Base-by-base conservation (phyloP, 768 basidiomycete genomes). In the Phlebiopsis flavidoalba region DNA sequence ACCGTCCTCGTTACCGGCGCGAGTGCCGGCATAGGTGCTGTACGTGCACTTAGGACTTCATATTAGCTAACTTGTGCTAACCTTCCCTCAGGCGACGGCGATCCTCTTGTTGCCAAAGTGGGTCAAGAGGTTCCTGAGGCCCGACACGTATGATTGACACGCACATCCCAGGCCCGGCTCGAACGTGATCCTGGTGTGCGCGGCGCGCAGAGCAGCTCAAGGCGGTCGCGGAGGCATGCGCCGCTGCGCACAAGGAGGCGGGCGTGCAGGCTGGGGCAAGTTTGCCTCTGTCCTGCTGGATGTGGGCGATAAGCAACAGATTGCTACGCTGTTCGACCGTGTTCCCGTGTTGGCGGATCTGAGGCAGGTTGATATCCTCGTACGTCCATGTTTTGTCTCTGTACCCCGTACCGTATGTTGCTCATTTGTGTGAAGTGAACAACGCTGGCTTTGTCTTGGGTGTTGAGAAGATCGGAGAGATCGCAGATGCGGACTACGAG, bases 391-490 rank as follows among this genome's bases (percentile, higher is more conserved):
- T 8, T 6, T 31, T 31, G 26, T 31, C 26, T 31, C 26, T 31
- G 26, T 31, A 31, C 26, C 6, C 26, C 6, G 26, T 31, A 31
- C 26, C 26, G 26, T 19, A n/a, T n/a, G n/a, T n/a, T 45, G 22
- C 49, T 61, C 8, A 50, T 21, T 67, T 80, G 80, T 56, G 2
- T 15, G 17, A 50, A 77, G 86, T 88, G 48, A 88, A 87, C 71
- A 88, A 88, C 66, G 95, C 97, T 37, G 96, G 97, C 33, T 93
- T 88, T 67, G 97, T 98, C 33, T 81, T 87, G 45, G 97, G 97
- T 12, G 74, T 87, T 12, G 97, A 98, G 63, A 85, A 84, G 46
- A 86, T 98, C 40, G 97, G 97, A 6, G 84, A 87, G 66, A 86
- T 94, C 67, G 77, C 84, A 14, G 84, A 90, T 37, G 78, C 77